Evolutionary conservation across 1,284 basidiomycete genomes (phyloP).

Genomic region (Xerocomus amazonicus): DNA sequence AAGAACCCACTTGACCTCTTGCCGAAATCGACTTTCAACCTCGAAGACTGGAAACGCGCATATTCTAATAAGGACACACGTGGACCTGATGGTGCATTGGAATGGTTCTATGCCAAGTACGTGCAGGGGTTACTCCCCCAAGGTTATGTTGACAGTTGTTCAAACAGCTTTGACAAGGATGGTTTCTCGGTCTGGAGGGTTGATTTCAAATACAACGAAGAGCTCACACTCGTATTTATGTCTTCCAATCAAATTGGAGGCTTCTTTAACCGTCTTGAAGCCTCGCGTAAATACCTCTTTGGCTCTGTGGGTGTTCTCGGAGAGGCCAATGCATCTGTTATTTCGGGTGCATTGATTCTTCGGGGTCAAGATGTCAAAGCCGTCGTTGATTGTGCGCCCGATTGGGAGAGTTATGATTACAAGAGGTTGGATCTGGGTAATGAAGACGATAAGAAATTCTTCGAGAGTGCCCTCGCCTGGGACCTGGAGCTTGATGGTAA

Average conservation of each 20-base stretch:
- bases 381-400: constrained; percentile 83
- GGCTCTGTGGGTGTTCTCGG: constrained; percentile 92
- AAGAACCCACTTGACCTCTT: constrained; percentile 95
- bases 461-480: constrained; percentile 89
- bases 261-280: constrained; percentile 96
- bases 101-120: constrained; percentile 91
- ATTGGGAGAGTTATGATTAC: constrained; percentile 89
- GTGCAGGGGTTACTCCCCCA: constrained; percentile 21
- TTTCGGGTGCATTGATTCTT: constrained; percentile 77
- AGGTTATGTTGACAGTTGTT: constrained; percentile 20
- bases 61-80: constrained; percentile 98
- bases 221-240: constrained; percentile 93
- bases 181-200: constrained; percentile 92
- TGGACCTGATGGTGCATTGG: constrained; percentile 65
- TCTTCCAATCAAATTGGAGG: constrained; percentile 87
- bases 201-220: constrained; percentile 97
- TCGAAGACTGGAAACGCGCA: constrained; percentile 97
- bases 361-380: constrained; percentile 73
- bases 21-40: constrained; percentile 89
- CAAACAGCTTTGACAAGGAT: constrained; percentile 76
- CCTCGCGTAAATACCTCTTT: constrained; percentile 92
- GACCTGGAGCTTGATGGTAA: constrained; percentile 83
- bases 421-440: constrained; percentile 67
- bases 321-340: constrained; percentile 69
- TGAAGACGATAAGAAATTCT: constrained; percentile 78